phyloP scores from a whole-genome alignment of 192 early-diverging fungal genomes.

The Spizellomyces punctatus region DNA sequence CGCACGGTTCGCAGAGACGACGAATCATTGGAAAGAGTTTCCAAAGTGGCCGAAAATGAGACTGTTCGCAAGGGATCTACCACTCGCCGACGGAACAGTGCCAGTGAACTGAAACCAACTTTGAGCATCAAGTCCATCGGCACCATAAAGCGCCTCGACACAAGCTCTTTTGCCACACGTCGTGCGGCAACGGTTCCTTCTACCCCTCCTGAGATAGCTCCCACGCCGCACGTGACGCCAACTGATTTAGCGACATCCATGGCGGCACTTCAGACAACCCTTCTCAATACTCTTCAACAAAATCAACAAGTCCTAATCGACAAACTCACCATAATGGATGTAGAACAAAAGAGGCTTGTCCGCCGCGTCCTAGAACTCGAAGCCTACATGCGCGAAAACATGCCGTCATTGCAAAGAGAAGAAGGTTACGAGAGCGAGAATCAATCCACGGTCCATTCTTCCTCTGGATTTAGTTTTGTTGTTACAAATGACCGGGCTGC shows the following conservation, averaged over 20 bases:
- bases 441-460: background rate
- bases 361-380: slow-evolving; percentile 23
- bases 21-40: background rate
- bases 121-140: background rate
- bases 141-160: background rate
- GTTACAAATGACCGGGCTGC: no score
- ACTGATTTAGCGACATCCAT: background rate
- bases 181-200: background rate
- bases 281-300: background rate
- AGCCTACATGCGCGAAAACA: background rate
- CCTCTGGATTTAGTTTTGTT: no score
- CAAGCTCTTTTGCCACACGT: background rate
- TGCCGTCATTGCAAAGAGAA: background rate
- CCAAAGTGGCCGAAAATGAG: background rate
- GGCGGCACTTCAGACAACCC: background rate
- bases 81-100: background rate
- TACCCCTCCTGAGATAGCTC: background rate
- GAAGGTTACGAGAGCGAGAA: slow-evolving; percentile 1
- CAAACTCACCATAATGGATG: slow-evolving; percentile 11
- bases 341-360: slow-evolving; percentile 15
- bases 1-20: background rate
- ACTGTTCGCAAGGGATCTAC: background rate
- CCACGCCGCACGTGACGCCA: background rate
- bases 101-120: background rate
- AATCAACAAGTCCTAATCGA: background rate